These are phyloP conservation scores for Rhizopogon vinicolor DNA, from an alignment of 768 basidiomycete genomes.

Conservation along the genomic window DNA sequence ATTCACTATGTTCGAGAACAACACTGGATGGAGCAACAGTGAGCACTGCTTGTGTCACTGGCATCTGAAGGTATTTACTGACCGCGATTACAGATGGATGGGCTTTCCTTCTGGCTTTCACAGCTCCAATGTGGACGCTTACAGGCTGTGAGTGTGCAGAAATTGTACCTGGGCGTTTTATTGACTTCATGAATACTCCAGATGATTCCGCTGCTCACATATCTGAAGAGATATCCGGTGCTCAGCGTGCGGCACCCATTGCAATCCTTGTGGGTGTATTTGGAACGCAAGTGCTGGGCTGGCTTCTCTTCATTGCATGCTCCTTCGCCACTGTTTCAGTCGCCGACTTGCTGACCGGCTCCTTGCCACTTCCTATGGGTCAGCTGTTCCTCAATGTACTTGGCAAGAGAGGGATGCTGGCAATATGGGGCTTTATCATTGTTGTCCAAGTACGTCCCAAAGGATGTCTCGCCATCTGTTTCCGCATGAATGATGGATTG, in stretches of 20 bases:
- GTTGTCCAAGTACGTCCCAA: conserved; percentile 44
- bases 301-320: conserved; percentile 60
- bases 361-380: conserved; percentile 64
- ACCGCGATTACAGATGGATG: conserved; percentile 48
- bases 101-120: conserved; percentile 71
- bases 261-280: conserved; percentile 65
- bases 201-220: conserved; percentile 78
- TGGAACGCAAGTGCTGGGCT: conserved; percentile 56
- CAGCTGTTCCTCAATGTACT: conserved; percentile 63
- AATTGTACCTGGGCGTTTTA: not conserved
- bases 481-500: not conserved
- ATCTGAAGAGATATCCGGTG: conserved; percentile 66
- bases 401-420: conserved; percentile 68
- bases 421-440: conserved; percentile 67
- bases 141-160: conserved; percentile 55
- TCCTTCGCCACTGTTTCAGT: conserved; percentile 62
- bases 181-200: conserved; percentile 18
- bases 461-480: too few relatives aligned
- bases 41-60: conserved; percentile 13
- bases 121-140: conserved; percentile 75
- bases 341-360: conserved; percentile 39
- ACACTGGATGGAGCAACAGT: conserved; percentile 65
- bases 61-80: not conserved
- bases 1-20: conserved; percentile 67
- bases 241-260: conserved; percentile 58